A percentile compares a stretch with the other conserved stretches of the same genome.
Conservation (phyloP, 371 early-diverging fungal genomes). For the Lichtheimia corymbifera region DNA sequence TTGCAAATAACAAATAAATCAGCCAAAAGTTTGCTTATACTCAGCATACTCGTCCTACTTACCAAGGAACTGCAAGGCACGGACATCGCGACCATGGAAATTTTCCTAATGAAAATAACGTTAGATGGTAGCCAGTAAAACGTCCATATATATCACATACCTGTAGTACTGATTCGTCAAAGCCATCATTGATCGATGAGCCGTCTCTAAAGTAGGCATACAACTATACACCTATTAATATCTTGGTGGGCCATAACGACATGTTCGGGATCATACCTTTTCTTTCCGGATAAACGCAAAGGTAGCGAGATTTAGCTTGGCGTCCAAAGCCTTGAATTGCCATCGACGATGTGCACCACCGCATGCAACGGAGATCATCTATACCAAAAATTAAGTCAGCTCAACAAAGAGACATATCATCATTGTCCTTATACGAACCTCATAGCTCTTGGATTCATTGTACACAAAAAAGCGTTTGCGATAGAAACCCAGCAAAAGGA, state of each 20-base stretch:
- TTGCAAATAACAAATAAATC: no score
- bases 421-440: conserved; percentile 27
- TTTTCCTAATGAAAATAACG: conserved; percentile 25
- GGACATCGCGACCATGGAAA: conserved; percentile 63
- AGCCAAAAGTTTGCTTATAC: no score
- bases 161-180: conserved; percentile 53
- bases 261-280: conserved; percentile 21
- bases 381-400: neutral
- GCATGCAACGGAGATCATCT: conserved; percentile 58
- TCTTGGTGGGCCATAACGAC: no score
- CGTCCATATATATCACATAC: neutral
- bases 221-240: conserved; percentile 20
- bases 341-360: conserved; percentile 65
- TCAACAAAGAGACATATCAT: neutral
- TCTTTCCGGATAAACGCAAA: conserved; percentile 60
- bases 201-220: conserved; percentile 52
- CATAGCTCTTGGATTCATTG: conserved; percentile 70
- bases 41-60: conserved; percentile 1
- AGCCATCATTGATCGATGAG: conserved; percentile 37
- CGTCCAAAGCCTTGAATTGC: conserved; percentile 53
- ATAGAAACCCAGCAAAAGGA: conserved; percentile 70
- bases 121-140: neutral
- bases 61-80: conserved; percentile 44
- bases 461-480: conserved; percentile 72
- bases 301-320: conserved; percentile 44